Base-by-base conservation (phyloP, 2,329 filamentous ascomycete genomes). In the Xylariomycetidae sp. region DNA sequence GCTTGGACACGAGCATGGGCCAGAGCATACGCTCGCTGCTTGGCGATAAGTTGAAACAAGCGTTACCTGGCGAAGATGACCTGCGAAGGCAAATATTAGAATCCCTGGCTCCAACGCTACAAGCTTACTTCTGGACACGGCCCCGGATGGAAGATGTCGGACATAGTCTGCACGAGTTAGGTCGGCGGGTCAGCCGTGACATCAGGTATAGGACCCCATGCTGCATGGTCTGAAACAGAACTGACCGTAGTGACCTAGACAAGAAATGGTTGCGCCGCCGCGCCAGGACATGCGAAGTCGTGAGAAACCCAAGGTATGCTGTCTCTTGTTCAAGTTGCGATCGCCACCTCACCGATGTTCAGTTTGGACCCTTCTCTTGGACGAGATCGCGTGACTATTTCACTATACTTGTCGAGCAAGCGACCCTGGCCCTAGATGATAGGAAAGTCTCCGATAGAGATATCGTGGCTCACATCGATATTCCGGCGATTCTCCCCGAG, bases 41-140 rank as follows among this genome's bases (percentile, higher is more conserved):
- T n/a, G n/a, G n/a, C n/a, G n/a, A n/a, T n/a, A n/a, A n/a, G n/a
- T n/a, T n/a, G n/a, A n/a, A n/a, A n/a, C n/a, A n/a, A n/a, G n/a
- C n/a, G n/a, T n/a, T n/a, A n/a, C n/a, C n/a, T n/a, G n/a, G n/a
- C n/a, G n/a, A n/a, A n/a, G n/a, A n/a, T n/a, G n/a, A n/a, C n/a
- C n/a, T n/a, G n/a, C 27, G 23, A 16, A 14, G 16, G 5, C 26
- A 30, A n/a, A 9, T 38, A 12, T 20, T 34, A 6, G 17, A 31
- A 3, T 12, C 18, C 14, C 14, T 38, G 8, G 12, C 27, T 16
- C 20, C 31, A 12, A 34, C 28, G 3, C 27, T 38, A 6, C 20
- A 28, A n/a, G 25, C 31, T 10, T 28, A 34, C 9, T 38, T 38
- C 16, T 38, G 31, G 36, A 11, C 12, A 6, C 27, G 36, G 13